A percentile compares a stretch with the other conserved stretches of the same genome.
These are phyloP conservation scores for Apiospora marii DNA, from an alignment of 2,329 filamentous ascomycete species.

Conservation along the genomic window DNA sequence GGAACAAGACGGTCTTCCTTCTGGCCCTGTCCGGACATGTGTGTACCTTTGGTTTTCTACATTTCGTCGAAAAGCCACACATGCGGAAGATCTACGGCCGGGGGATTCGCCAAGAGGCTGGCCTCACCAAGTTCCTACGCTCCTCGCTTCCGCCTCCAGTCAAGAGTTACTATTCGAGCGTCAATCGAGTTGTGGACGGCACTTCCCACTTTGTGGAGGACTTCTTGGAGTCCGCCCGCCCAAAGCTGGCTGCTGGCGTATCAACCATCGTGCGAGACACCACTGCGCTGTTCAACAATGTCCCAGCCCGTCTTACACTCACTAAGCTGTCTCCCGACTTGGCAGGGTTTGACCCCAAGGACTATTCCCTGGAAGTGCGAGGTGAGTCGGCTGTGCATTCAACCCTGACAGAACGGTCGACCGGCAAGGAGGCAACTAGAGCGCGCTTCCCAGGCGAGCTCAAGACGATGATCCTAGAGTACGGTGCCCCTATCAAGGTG, in stretches of 20 bases:
- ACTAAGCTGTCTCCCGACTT: conserved; percentile 81
- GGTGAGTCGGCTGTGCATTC: conserved; percentile 65
- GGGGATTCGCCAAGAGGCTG: conserved; percentile 84
- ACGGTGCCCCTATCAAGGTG: conserved; percentile 88
- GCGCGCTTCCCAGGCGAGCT: conserved; percentile 74
- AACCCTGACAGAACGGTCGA: conserved; percentile 65
- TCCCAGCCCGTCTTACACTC: conserved; percentile 85
- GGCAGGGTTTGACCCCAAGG: conserved; percentile 78
- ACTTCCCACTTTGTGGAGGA: conserved; percentile 91
- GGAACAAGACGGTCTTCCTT: conserved; percentile 85
- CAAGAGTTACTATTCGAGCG: conserved; percentile 82
- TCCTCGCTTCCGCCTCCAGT: conserved; percentile 85
- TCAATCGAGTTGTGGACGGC: conserved; percentile 81
- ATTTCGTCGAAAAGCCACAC: conserved; percentile 93
- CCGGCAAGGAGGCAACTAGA: conserved; percentile 76
- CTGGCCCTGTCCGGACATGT: conserved; percentile 87
- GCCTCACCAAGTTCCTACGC: conserved; percentile 89
- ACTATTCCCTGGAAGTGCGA: conserved; percentile 80
- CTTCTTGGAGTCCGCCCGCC: conserved; percentile 83
- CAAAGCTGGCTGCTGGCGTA: conserved; percentile 86
- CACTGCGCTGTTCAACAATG: conserved; percentile 85
- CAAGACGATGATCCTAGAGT: conserved; percentile 83
- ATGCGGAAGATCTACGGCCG: conserved; percentile 98
- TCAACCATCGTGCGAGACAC: conserved; percentile 89
- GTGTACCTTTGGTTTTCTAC: conserved; percentile 85